Conservation (phyloP, 2,329 filamentous ascomycete genomes). For the Cyanodermella asteris region DNA sequence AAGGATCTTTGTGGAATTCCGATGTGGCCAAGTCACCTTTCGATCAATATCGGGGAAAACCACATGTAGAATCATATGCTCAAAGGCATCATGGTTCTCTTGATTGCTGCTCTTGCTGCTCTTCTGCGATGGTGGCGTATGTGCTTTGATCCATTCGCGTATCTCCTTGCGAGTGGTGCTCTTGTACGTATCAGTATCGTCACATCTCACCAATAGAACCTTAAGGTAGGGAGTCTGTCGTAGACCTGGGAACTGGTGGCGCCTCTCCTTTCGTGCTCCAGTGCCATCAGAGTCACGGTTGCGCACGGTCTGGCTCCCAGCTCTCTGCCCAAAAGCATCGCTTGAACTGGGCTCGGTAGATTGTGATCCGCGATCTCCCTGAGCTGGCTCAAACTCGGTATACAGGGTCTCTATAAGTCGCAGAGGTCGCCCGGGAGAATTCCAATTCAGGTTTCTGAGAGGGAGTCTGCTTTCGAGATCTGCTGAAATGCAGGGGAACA, state of each 20-base stretch:
- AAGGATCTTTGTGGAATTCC: slow-evolving; percentile 57
- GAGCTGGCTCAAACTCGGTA: slow-evolving; percentile 66
- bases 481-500: slow-evolving; percentile 63
- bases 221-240: slow-evolving; percentile 88
- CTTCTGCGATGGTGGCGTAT: slow-evolving; percentile 36
- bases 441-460: slow-evolving; percentile 86
- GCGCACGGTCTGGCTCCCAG: slow-evolving; percentile 14
- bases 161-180: slow-evolving; percentile 52
- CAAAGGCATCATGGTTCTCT: slow-evolving; percentile 89
- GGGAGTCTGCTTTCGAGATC: slow-evolving; percentile 62
- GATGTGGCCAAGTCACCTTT: slow-evolving; percentile 53
- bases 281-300: too few species aligned
- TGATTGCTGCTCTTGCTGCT: slow-evolving; percentile 34
- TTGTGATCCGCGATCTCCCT: slow-evolving; percentile 40
- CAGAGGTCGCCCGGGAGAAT: slow-evolving; percentile 73
- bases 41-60: slow-evolving; percentile 69
- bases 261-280: slow-evolving; percentile 30
- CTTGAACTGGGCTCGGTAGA: slow-evolving; percentile 13
- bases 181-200: slow-evolving; percentile 92
- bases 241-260: slow-evolving; percentile 88
- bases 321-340: slow-evolving; percentile 7
- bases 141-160: slow-evolving; percentile 72
- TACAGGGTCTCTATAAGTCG: slow-evolving; percentile 87
- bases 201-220: slow-evolving; percentile 69
- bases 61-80: slow-evolving; percentile 88